These are phyloP conservation scores for Nemania sp. DNA, from an alignment of 2,329 filamentous ascomycete genomes.

Conservation along the genomic window DNA sequence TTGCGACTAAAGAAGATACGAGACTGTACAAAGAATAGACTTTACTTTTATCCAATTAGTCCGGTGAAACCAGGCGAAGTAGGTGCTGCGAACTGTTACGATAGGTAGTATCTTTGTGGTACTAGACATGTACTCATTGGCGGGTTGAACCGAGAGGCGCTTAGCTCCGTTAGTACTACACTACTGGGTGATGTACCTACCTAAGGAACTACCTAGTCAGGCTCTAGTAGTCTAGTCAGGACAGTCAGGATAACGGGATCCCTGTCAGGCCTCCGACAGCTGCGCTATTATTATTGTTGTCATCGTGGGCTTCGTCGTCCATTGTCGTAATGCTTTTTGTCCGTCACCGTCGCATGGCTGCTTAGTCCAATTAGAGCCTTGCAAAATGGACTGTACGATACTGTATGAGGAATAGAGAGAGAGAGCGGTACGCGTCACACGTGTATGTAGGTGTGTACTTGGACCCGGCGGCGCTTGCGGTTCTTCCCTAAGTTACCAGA, in stretches of 20 bases:
- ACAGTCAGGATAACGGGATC: background rate
- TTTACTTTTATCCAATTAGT: background rate
- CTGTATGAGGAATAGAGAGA: background rate
- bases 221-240: conserved; percentile 5
- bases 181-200: background rate
- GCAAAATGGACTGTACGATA: background rate
- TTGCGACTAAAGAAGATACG: too few species aligned
- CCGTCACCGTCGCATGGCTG: conserved; percentile 1
- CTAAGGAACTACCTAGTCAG: background rate
- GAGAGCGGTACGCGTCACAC: background rate
- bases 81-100: background rate
- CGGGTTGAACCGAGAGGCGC: conserved; percentile 23
- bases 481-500: background rate
- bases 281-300: conserved; percentile 28
- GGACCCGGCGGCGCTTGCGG: background rate
- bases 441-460: too few species aligned
- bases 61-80: background rate
- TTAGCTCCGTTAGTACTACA: conserved; percentile 30
- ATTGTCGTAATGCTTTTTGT: background rate
- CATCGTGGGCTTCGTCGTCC: conserved; percentile 37
- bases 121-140: conserved; percentile 4
- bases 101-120: background rate
- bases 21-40: conserved; percentile 7
- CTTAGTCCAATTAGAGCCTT: conserved; percentile 10
- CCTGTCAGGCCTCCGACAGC: conserved; percentile 28